Evolutionary conservation across 805 yeast species (phyloP), one percentile per base, ranked within the genome.

Genomic region (Brettanomyces sp.): DNA sequence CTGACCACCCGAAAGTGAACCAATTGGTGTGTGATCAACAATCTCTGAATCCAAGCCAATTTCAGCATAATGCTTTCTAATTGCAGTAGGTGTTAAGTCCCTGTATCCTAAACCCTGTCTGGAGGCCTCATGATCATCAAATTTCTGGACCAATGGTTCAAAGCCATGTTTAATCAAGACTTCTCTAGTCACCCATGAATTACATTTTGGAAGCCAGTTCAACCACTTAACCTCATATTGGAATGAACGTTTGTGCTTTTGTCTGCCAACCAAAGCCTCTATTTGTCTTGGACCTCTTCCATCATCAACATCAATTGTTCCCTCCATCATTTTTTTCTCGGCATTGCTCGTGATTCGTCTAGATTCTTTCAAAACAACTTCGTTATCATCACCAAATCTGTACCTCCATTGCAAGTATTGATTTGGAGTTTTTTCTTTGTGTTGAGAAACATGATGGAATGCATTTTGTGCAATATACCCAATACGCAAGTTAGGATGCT

Each of bases 391-490:
- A 65, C 99, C 99, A 57, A 90, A 86, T 65, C 87, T 80, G 67
- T 91, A 91, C 72, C 99, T 82, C 99, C 99, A 91, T 72, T 93
- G 98, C 64, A 91, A 74, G 66, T 91, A 91, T 72, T 91, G 98
- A 63, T 90, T 91, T 42, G 99, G 96, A 13, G 98, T 91, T 72
- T 89, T 89, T 66, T 91, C 99, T 69, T 90, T 88, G 70, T 91
- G 99, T 71, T 84, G 82, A 65, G 93, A 95, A 49, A 91, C 98
- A 62, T 91, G 98, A 68, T 89, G 96, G 63, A 91, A 78, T 34
- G 99, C 98, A 60, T 91, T 98, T 73, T 91, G 99, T 21, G 98
- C 98, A 72, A 91, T 93, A 72, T 91, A 91, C 49, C 98, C 99
- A 57, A 91, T 88, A 74, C 99, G 89, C 69, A 93, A 75, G 68